A percentile compares a stretch with the other conserved stretches of the same genome.
phyloP scores from a whole-genome alignment of 371 early-diverging fungal species.

The Mucor plumbeus region DNA sequence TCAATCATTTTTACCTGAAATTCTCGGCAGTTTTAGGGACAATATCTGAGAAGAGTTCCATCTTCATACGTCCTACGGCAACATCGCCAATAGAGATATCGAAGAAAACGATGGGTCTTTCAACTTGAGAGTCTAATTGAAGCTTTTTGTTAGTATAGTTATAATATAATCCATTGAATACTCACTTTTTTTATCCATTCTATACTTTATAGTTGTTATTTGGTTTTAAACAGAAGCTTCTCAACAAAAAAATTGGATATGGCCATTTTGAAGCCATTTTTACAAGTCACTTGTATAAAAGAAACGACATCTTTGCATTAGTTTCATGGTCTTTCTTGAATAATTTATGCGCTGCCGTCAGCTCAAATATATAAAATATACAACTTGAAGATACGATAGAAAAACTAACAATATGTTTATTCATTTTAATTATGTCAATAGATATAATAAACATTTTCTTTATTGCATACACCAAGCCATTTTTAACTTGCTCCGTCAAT shows the following conservation, averaged over 20 bases:
- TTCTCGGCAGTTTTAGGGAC: slow-evolving; percentile 99
- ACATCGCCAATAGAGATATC: slow-evolving; percentile 80
- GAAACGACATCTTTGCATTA: neutral
- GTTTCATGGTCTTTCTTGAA: too few species aligned
- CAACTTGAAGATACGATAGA: too few species aligned
- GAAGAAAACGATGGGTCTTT: slow-evolving; percentile 74
- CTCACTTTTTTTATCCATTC: slow-evolving; percentile 18
- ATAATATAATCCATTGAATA: neutral
- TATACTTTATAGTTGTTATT: neutral
- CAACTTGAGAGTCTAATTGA: slow-evolving; percentile 30
- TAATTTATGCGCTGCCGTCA: too few species aligned
- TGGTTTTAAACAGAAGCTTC: neutral
- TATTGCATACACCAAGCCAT: too few species aligned
- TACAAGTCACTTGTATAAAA: neutral
- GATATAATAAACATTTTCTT: too few species aligned
- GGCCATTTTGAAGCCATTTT: neutral
- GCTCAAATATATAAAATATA: too few species aligned
- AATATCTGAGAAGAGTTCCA: slow-evolving; percentile 94
- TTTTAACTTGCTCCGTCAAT: too few species aligned
- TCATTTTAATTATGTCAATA: too few species aligned
- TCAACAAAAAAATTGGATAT: neutral
- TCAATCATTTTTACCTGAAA: slow-evolving; percentile 59
- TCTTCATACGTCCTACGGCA: slow-evolving; percentile 89
- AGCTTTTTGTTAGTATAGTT: neutral
- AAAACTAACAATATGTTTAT: too few species aligned